Base-by-base conservation (phyloP, 164 flowering plant genomes). In the Cinnamomum chago region DNA sequence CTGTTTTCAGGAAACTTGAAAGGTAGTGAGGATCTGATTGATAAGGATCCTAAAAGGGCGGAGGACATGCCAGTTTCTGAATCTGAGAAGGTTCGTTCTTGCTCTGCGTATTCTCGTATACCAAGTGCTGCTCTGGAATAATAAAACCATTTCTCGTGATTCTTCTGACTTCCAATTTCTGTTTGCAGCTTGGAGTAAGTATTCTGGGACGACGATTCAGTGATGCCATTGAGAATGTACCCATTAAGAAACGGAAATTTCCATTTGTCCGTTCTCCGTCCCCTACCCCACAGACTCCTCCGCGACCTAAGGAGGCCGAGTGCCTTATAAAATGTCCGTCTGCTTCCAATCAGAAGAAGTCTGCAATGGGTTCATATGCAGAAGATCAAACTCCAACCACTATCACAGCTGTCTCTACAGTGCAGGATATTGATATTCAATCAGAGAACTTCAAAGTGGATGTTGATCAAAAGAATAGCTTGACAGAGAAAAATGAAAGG, bases 231-330 rank as follows among this genome's bases (percentile, higher is more conserved):
- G 93, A 86, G 82, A 84, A 82, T 77, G 81, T 92, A 18, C 97
- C 97, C 15, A 81, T 88, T 65, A 92, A 92, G 86, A 92, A 92
- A 73, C 84, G 97, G 78, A 89, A 87, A 79, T 77, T 78, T 65
- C 55, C 77, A 66, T 52, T 75, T 68, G 68, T 83, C 58, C 81
- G 78, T 30, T 77, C 89, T 68, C 84, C 90, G 35, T 86, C 91
- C 27, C 84, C 90, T 70, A 84, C 83, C 0, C 72, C 80, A 12
- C 77, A 69, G 24, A 68, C 75, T 55, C 77, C 79, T 78, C 78
- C 78, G 35, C 58, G 12, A 5, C 30, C 73, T 6, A 76, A 79
- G 70, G 84, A 81, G 24, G 25, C 76, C 52, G 86, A 66, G 62
- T 47, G 60, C 58, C 75, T 70, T 40, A 11, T 24, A 7, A 77